A percentile compares a stretch with the other conserved stretches of the same genome.
Evolutionary conservation across 345 rosid genomes (phyloP).

Genomic region (Salix exigua): DNA sequence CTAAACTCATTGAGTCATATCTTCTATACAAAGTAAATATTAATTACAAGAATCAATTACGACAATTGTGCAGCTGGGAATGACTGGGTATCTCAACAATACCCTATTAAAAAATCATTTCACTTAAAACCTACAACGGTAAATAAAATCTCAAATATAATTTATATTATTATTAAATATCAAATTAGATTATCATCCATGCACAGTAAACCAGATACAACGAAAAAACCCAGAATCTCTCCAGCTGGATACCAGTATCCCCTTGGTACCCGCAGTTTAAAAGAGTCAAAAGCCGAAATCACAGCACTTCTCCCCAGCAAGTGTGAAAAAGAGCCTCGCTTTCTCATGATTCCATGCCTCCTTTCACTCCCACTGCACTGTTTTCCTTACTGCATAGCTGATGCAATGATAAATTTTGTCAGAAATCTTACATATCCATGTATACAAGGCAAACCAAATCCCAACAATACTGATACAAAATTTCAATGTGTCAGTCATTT

Average conservation of each 20-base stretch:
- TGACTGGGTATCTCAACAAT: too few relatives aligned
- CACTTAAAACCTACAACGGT: too few relatives aligned
- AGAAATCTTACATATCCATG: not conserved
- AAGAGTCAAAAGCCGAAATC: not conserved
- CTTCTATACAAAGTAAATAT: too few relatives aligned
- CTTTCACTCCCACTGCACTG: not conserved
- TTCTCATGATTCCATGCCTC: not conserved
- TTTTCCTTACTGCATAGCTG: not conserved
- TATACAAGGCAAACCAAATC: not conserved
- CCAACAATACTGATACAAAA: not conserved
- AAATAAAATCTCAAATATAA: too few relatives aligned
- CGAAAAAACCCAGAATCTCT: not conserved
- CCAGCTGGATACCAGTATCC: not conserved
- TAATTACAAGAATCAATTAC: too few relatives aligned
- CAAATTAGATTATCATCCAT: not conserved
- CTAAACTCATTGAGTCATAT: too few relatives aligned
- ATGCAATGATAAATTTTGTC: not conserved
- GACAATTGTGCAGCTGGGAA: too few relatives aligned
- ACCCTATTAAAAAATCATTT: too few relatives aligned
- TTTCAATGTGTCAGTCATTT: slow-evolving; percentile 9
- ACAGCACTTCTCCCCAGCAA: not conserved
- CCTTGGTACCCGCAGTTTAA: not conserved
- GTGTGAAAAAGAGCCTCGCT: not conserved
- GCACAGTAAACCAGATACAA: not conserved
- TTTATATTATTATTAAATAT: too few relatives aligned